Base-by-base conservation (phyloP, 2,329 filamentous ascomycete genomes). In the Pseudodiploospora longispora region DNA sequence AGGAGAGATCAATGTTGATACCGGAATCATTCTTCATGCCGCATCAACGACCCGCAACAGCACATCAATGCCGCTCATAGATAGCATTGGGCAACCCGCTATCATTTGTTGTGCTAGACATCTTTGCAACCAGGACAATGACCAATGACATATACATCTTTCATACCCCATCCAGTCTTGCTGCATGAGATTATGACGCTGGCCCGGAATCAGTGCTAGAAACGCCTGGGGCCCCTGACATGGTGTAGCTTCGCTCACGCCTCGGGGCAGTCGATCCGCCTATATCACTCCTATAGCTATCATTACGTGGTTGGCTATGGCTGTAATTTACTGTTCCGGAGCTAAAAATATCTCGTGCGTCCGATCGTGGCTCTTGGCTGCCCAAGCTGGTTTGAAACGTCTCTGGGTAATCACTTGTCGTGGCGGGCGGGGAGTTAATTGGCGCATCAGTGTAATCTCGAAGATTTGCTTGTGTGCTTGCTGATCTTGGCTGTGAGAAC, bases 361-460 rank as follows among this genome's bases (percentile, higher is more conserved):
- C 66, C 4, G 70, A 71, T 48, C 68, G 59, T 9, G 64, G 37
- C 9, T 50, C 60, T 12, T 64, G 61, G 43, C 53, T 59, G 4
- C 33, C 39, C 39, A 42, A n/a, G 9, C 45, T 38, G 9, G 27
- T 40, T 19, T 40, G 68, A 47, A 74, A 66, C 5, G 70, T 67
- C 46, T 71, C 69, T 3, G 67, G 64, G 50, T 78, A 78, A 43
- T 79, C 75, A 42, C 68, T 69, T 0, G 75, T 63, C 4, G 74
- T 69, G 3, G 69, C 68, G 45, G 77, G 75, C 1, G 74, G 74
- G 2, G 75, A 72, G 52, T 70, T 75, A 63, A 78, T 65, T 53
- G 78, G 75, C 3, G 74, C 66, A 54, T 75, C 70, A 9, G 68
- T 68, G 55, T 76, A 77, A 43, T 77, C 72, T 19, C 59, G 61